Percentiles rank a stretch among this genome's conserved stretches.
Evolutionary conservation across 2,329 filamentous ascomycete genomes (phyloP).

Genomic region (Lecanicillium sp.): DNA sequence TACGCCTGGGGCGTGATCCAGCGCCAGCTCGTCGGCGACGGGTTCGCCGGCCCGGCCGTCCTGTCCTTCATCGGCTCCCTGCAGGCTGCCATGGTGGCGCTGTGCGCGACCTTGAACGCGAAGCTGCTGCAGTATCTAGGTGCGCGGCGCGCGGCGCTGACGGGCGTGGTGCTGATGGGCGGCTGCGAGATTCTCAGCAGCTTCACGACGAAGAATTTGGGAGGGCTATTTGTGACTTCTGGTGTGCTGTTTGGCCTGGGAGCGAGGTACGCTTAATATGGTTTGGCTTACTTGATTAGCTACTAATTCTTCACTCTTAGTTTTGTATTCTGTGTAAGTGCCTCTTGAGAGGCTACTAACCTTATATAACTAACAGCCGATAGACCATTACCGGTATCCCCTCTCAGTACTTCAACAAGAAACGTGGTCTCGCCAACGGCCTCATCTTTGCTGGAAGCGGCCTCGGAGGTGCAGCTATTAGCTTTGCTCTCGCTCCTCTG

Average conservation of each 20-base stretch:
- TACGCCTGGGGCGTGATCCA: constrained; percentile 59
- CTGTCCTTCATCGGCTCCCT: constrained; percentile 55
- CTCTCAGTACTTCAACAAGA: constrained; percentile 49
- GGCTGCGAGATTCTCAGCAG: constrained; percentile 40
- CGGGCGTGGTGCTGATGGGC: constrained; percentile 46
- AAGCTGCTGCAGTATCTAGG: constrained; percentile 46
- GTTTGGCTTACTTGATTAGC: not conserved
- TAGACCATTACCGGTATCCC: constrained; percentile 40
- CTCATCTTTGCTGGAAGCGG: constrained; percentile 49
- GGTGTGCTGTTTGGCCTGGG: constrained; percentile 29
- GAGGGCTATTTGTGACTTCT: constrained; percentile 29
- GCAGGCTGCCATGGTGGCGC: constrained; percentile 42
- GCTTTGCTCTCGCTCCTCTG: constrained; percentile 42
- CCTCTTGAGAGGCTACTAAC: too few relatives aligned
- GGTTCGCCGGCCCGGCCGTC: constrained; percentile 42
- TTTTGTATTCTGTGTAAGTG: constrained; percentile 34
- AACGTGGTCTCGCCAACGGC: constrained; percentile 50
- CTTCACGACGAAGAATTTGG: constrained; percentile 30
- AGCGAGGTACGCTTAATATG: constrained; percentile 22
- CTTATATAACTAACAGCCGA: constrained; percentile 27
- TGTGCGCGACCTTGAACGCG: constrained; percentile 46
- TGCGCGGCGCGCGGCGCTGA: constrained; percentile 36
- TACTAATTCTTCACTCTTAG: constrained; percentile 15
- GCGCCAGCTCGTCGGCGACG: constrained; percentile 44
- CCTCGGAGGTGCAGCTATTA: constrained; percentile 48